Base-by-base conservation (phyloP, 371 early-diverging fungal species). In the Circinella umbellata region DNA sequence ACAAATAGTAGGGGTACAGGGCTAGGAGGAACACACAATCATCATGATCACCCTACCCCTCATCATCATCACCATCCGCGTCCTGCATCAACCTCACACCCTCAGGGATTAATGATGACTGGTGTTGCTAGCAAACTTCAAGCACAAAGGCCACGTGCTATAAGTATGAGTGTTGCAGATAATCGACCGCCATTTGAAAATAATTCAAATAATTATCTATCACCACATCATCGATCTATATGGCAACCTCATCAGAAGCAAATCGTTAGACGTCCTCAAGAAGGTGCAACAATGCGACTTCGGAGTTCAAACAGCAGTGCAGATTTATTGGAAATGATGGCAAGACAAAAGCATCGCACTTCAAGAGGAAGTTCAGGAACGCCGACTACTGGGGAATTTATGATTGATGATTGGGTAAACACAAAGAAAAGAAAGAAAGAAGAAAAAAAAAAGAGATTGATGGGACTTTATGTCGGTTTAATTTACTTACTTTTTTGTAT, bases 151-250 rank as follows among this genome's bases (percentile, higher is more conserved):
- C 75, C 75, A 20, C 66, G 75, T 57, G 75, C 75, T 20, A 75
- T 75, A 17, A 75, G 75, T 49, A 49, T 75, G 61, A 71, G 71
- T 20, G 71, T 74, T 48, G 69, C 71, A 35, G 75, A 69, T 54
- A 55, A 46, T 27, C 35, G 61, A n/a, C 63, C 62, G 42, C 46
- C 69, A 39, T 59, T 63, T 48, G 34, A 63, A 20, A 39, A 51
- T n/a, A 17, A 27, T 27, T 27, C 15, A 15, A 51, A 4, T n/a
- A 4, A 51, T 39, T 36, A 42, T 42, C 3, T 59, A 85, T 68
- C 86, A 87, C 34, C 77, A 86, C 18, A 86, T 85, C 64, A 81
- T 81, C 68, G 68, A 27, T 73, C 73, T 9, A 68, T 76, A 18
- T 71, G 77, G 77, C 57, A 66, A n/a, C 69, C 18, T 54, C 49